Evolutionary conservation across 371 early-diverging fungal genomes (phyloP).

Genomic region (Lichtheimia ramosa): DNA sequence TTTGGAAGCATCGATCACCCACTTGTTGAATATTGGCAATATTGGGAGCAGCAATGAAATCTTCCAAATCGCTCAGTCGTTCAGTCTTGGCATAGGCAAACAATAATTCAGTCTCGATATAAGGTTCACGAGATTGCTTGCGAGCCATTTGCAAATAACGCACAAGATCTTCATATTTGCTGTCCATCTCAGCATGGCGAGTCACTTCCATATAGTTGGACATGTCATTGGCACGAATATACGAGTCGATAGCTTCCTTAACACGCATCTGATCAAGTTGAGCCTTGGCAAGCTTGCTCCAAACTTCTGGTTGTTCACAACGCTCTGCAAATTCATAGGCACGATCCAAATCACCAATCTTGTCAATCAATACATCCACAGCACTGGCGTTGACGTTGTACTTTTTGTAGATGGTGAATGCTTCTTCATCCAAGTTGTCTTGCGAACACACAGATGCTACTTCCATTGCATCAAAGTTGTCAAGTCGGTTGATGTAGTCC

Average conservation of each 20-base stretch:
- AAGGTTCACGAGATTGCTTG: slow-evolving; percentile 88
- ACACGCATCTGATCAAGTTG: slow-evolving; percentile 87
- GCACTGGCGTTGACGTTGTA: slow-evolving; percentile 89
- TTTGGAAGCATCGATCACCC: slow-evolving; percentile 94
- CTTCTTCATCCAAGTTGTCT: slow-evolving; percentile 90
- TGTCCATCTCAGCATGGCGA: slow-evolving; percentile 71
- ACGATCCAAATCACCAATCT: slow-evolving; percentile 90
- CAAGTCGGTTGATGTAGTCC: slow-evolving; percentile 88
- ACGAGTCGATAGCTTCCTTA: slow-evolving; percentile 95
- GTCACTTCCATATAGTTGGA: slow-evolving; percentile 91
- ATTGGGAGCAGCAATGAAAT: slow-evolving; percentile 88
- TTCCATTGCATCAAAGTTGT: slow-evolving; percentile 94
- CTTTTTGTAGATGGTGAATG: slow-evolving; percentile 93
- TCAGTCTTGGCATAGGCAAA: slow-evolving; percentile 95
- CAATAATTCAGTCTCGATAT: slow-evolving; percentile 90
- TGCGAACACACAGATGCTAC: slow-evolving; percentile 93
- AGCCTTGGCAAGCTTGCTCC: slow-evolving; percentile 93
- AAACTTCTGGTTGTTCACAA: slow-evolving; percentile 86
- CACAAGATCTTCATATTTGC: slow-evolving; percentile 91
- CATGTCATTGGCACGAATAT: slow-evolving; percentile 92
- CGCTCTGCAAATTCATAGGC: slow-evolving; percentile 95
- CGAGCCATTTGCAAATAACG: slow-evolving; percentile 93
- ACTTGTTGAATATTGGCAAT: slow-evolving; percentile 89
- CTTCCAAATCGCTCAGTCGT: slow-evolving; percentile 89
- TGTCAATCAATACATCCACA: slow-evolving; percentile 86